A percentile compares a stretch with the other conserved stretches of the same genome.
phyloP scores from a whole-genome alignment of 192 early-diverging fungal species.

The Coemansia sp. region DNA sequence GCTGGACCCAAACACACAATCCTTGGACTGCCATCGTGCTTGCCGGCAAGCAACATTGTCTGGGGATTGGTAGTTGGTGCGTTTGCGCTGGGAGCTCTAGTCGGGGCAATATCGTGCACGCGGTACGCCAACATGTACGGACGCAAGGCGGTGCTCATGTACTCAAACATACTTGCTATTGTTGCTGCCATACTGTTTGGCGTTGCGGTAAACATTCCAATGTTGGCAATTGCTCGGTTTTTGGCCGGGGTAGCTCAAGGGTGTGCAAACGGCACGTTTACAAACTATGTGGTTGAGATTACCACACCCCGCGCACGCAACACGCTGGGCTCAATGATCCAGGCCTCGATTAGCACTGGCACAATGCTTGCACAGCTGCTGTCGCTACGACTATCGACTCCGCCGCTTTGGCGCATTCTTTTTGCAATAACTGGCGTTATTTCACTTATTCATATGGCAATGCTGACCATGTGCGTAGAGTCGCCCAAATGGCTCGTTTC shows the following conservation, averaged over 20 bases:
- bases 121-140: conserved; percentile 58
- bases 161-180: conserved; percentile 64
- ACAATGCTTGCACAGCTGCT: conserved; percentile 63
- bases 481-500: conserved; percentile 71
- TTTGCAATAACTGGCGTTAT: conserved; percentile 61
- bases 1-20: conserved; percentile 19
- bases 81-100: conserved; percentile 61
- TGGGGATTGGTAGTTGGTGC: conserved; percentile 58
- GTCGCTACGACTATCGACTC: conserved; percentile 59
- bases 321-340: conserved; percentile 65
- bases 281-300: conserved; percentile 74
- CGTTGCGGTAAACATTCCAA: conserved; percentile 56
- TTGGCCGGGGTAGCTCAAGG: conserved; percentile 70
- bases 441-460: conserved; percentile 43
- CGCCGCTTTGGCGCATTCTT: conserved; percentile 70
- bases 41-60: conserved; percentile 31
- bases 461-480: conserved; percentile 70
- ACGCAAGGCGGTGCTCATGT: conserved; percentile 61
- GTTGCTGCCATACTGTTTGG: conserved; percentile 59
- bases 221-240: conserved; percentile 68
- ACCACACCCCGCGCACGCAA: conserved; percentile 68
- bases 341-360: conserved; percentile 72
- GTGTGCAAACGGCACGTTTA: conserved; percentile 55
- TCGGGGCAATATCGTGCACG: conserved; percentile 62
- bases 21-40: conserved; percentile 28